Base-by-base conservation (phyloP, 2,329 filamentous ascomycete genomes). In the Cladophialophora chaetospira region DNA sequence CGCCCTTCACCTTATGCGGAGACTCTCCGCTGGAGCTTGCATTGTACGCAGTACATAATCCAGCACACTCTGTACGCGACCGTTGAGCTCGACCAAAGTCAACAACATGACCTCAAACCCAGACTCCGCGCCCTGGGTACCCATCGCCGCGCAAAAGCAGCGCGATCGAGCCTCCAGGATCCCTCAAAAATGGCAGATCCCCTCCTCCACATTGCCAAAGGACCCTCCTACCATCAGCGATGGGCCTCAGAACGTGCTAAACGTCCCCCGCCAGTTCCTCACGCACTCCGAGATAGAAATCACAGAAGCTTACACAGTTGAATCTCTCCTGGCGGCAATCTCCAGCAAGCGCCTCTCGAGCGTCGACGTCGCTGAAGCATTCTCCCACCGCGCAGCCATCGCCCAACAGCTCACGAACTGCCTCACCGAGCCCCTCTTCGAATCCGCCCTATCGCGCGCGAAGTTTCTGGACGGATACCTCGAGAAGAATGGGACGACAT, bases 241-340 rank as follows among this genome's bases (percentile, higher is more conserved):
- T 21, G 64, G 64, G 5, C 62, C 60, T 13, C 63, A 65, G 48
- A 62, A 74, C 49, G 73, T 82, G 19, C 72, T 80, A 49, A 70
- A 77, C 25, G 69, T 84, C 8, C 82, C 82, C 2, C 71, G 75
- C n/a, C 71, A 72, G 47, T 81, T 80, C 63, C 66, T 86, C 4
- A 70, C 86, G 21, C 77, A 68, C 1, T n/a, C 68, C 0, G 82
- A 86, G 59, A 66, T 85, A 17, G 67, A 71, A 0, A 83, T 86
- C 46, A 86, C 83, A 0, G 81, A 84, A 61, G 65, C 73, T 0
- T 79, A 78, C 60, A 77, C 82, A 67, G 68, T 76, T 1, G 65
- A 69, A 2, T 69, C 68, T 1, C 65, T 79, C 4, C 60, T 77
- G 4, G 50, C 53, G 1, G 69, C 71, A 10, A 71, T 79, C 10